phyloP scores from a whole-genome alignment of 2,329 filamentous ascomycete species.

The Alternaria dauci region DNA sequence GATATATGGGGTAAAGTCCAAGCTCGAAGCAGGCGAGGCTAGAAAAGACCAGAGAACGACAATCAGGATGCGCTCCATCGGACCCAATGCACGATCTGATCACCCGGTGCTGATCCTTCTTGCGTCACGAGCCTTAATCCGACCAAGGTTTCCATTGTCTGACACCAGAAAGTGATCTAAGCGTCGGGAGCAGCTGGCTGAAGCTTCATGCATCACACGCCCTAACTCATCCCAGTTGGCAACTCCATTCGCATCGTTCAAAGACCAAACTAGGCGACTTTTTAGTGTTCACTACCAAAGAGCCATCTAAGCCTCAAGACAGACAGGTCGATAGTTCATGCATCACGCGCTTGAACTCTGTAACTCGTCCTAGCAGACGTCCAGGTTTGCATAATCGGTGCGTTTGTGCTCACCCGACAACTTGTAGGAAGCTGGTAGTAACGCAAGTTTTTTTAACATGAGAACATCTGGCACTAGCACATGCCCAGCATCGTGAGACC shows the following conservation, averaged over 20 bases:
- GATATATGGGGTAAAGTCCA: too few relatives aligned
- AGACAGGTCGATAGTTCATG: not conserved
- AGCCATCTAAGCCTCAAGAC: not conserved
- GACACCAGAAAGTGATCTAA: not conserved
- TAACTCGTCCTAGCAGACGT: not conserved
- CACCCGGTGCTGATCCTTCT: not conserved
- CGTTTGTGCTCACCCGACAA: not conserved
- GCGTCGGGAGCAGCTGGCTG: not conserved
- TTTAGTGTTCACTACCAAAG: not conserved
- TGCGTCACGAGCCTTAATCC: not conserved
- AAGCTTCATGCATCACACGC: not conserved
- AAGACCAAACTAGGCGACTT: not conserved
- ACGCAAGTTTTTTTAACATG: not conserved
- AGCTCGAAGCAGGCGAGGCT: too few relatives aligned
- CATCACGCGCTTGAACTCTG: not conserved
- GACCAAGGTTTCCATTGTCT: not conserved
- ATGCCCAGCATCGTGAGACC: not conserved
- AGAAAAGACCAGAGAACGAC: too few relatives aligned
- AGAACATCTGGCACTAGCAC: not conserved
- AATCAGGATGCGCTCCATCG: too few relatives aligned
- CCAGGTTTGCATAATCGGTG: not conserved
- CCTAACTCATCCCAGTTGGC: not conserved
- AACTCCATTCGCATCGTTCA: not conserved
- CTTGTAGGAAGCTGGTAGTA: not conserved
- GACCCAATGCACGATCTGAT: not conserved